A percentile compares a stretch with the other conserved stretches of the same genome.
Conservation (phyloP, 192 early-diverging fungal species). For the Glomus cerebriforme region DNA sequence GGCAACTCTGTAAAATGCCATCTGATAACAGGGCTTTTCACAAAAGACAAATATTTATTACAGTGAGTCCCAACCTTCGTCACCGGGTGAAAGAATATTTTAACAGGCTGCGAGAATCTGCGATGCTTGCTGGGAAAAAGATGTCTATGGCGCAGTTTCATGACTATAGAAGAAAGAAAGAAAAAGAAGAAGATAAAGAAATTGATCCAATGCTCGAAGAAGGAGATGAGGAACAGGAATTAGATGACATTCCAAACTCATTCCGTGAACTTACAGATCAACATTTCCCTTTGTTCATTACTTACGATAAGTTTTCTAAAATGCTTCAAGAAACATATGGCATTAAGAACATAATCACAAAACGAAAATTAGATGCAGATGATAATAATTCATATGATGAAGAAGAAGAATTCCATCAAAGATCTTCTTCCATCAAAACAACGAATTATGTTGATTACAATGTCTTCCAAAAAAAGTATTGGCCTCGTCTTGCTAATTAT, state of each 20-base stretch:
- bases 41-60: slow-evolving; percentile 32
- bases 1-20: not conserved
- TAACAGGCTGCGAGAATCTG: slow-evolving; percentile 6
- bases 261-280: slow-evolving; percentile 3
- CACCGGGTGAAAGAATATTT: slow-evolving; percentile 16
- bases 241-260: not conserved
- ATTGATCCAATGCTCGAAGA: slow-evolving; percentile 17
- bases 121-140: not conserved
- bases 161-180: slow-evolving; percentile 3
- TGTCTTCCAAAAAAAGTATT: slow-evolving; percentile 15
- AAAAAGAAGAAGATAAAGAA: not conserved
- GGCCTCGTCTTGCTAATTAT: not conserved
- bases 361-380: not conserved
- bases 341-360: not conserved
- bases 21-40: not conserved
- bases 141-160: not conserved
- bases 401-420: not conserved
- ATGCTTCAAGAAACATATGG: slow-evolving; percentile 22
- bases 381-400: not conserved
- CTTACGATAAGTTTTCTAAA: slow-evolving; percentile 9
- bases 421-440: not conserved
- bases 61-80: slow-evolving; percentile 3
- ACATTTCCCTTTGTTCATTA: slow-evolving; percentile 22
- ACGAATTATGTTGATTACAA: not conserved
- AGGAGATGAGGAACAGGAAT: not conserved